A percentile compares a stretch with the other conserved stretches of the same genome.
Evolutionary conservation across 805 yeast species (phyloP).

Genomic region (Komagataella pastoris): DNA sequence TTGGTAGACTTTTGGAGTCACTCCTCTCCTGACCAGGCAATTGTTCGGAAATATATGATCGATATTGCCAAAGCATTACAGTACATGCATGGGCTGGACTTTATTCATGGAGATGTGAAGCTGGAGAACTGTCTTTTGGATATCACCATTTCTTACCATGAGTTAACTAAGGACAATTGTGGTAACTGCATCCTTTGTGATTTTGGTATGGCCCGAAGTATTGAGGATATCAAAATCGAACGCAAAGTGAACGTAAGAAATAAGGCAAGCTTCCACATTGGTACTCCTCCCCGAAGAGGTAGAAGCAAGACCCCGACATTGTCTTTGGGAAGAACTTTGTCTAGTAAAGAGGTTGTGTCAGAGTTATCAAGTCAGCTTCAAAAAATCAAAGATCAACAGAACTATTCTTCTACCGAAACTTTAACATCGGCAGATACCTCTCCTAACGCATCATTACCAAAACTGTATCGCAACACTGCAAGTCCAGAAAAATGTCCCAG

Average conservation of each 20-base stretch:
- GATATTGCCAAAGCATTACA: conserved; percentile 48
- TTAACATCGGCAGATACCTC: background rate
- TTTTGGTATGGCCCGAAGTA: conserved; percentile 62
- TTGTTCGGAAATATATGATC: conserved; percentile 23
- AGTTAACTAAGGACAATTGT: conserved; percentile 19
- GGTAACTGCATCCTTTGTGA: conserved; percentile 46
- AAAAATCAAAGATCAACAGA: background rate
- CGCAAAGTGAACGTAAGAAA: background rate
- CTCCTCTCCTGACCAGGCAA: background rate
- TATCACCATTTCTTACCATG: conserved; percentile 11
- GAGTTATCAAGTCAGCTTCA: background rate
- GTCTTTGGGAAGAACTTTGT: background rate
- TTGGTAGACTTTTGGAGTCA: conserved; percentile 56
- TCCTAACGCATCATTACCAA: background rate
- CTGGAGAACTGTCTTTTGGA: conserved; percentile 68
- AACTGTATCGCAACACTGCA: background rate
- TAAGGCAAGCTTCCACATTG: background rate
- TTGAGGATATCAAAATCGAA: conserved; percentile 4
- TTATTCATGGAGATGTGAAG: conserved; percentile 77
- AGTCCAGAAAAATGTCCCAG: background rate
- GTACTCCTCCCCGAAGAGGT: conserved; percentile 1
- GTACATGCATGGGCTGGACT: conserved; percentile 48
- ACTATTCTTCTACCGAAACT: background rate
- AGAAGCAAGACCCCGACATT: background rate
- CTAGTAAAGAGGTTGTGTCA: background rate